Base-by-base conservation (phyloP, 768 basidiomycete species). In the Mycena leptocephala region DNA sequence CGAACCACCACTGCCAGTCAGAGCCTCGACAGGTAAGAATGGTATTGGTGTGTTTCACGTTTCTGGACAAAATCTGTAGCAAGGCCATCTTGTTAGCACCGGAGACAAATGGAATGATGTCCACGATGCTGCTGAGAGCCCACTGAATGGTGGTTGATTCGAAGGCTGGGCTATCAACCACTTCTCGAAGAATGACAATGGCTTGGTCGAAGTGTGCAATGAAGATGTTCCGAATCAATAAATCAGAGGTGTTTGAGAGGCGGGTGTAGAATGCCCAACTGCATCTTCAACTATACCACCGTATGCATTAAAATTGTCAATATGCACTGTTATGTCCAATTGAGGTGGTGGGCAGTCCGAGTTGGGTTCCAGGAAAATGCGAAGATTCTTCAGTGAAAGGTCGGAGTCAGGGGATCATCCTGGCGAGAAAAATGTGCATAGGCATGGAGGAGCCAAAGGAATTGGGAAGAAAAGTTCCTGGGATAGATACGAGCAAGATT, bases 401-500 rank as follows among this genome's bases (percentile, higher is more conserved):
- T 33, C 22, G 4, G 6, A 5, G n/a, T n/a, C n/a, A n/a, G n/a
- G n/a, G n/a, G n/a, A 18, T 37, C 13, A 43, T 48, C 13, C 14
- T 46, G 28, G 11, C 33, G 32, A 16, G 24, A 9, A 30, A 71
- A 28, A 51, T 72, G 72, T 2, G n/a, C 56, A 59, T 59, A 55
- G 3, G 56, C 70, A 55, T 72, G 13, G 24, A 76, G 26, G 22
- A 76, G n/a, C 16, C 18, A 18, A 20, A 76, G 64, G 24, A 76
- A 71, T 66, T 58, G 53, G n/a, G 35, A 13, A 2, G 59, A 32
- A 22, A 51, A 46, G 10, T 48, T 4, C 2, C 41, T 5, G 3
- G n/a, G 67, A 18, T 43, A 70, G 18, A 30, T 24, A 2, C n/a
- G 39, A 2, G 67, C 22, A 16, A 75, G 48, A 51, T 51, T 24